Percentiles rank a stretch among this genome's conserved stretches.
Evolutionary conservation across 805 yeast genomes (phyloP).

Genomic region (Wickerhamomyces ciferrii): DNA sequence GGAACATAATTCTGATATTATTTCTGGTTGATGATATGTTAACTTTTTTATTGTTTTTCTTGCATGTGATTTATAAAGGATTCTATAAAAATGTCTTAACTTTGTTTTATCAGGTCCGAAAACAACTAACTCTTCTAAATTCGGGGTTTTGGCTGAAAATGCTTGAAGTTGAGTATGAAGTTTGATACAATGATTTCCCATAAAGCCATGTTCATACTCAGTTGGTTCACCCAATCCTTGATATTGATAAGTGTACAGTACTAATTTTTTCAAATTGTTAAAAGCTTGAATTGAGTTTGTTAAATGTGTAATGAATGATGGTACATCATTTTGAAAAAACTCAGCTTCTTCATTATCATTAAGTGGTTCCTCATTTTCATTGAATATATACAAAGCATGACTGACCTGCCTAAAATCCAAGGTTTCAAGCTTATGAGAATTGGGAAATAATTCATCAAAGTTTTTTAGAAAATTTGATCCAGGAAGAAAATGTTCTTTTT

Average conservation of each 20-base stretch:
- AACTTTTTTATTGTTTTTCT: background rate
- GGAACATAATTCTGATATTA: conserved; percentile 3
- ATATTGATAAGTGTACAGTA: background rate
- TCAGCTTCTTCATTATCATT: background rate
- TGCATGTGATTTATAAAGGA: background rate
- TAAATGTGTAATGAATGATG: background rate
- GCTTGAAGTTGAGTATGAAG: background rate
- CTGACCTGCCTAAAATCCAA: conserved; percentile 1
- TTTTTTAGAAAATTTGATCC: background rate
- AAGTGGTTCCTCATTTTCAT: background rate
- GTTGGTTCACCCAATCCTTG: background rate
- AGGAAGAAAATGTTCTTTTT: background rate
- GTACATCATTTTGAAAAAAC: background rate
- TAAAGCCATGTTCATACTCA: background rate
- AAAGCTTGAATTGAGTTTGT: background rate
- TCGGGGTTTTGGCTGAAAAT: background rate
- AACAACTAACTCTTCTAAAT: background rate
- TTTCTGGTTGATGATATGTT: conserved; percentile 1
- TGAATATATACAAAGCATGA: background rate
- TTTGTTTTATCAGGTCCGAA: background rate
- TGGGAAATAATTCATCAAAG: background rate
- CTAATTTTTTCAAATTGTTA: background rate
- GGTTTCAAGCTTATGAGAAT: background rate
- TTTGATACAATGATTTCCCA: background rate
- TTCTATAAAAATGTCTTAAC: conserved; percentile 1